Evolutionary conservation across 768 basidiomycete genomes (phyloP).

Genomic region (Xerocomellus amylosporus): DNA sequence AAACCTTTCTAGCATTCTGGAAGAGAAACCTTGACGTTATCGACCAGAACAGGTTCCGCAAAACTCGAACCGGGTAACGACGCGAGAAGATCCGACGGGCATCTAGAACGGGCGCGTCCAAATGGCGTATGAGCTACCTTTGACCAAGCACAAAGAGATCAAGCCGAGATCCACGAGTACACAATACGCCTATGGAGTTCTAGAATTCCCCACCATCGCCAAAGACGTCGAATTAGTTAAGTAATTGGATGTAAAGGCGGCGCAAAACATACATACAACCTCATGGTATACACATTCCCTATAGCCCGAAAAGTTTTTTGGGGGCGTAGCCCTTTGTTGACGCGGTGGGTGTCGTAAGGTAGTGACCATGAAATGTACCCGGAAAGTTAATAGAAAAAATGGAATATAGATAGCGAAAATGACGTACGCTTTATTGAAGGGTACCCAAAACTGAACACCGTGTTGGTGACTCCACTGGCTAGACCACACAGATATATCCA

Average conservation of each 20-base stretch:
- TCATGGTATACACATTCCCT: not conserved
- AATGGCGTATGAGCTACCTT: not conserved
- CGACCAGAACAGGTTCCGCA: not conserved
- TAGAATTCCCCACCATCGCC: not conserved
- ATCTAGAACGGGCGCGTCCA: not conserved
- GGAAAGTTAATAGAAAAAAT: not conserved
- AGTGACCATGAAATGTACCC: too few species aligned
- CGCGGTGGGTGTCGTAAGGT: too few species aligned
- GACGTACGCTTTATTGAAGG: not conserved
- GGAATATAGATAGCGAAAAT: not conserved
- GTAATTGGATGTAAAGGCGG: not conserved
- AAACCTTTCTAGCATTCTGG: not conserved
- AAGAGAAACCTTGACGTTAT: not conserved
- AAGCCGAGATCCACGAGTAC: not conserved
- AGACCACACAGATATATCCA: not conserved
- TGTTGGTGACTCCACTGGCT: not conserved
- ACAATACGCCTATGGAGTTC: not conserved
- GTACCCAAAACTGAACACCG: too few species aligned
- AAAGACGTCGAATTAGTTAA: not conserved
- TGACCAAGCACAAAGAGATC: not conserved
- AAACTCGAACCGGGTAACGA: not conserved
- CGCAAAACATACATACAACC: not conserved
- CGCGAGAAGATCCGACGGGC: too few species aligned
- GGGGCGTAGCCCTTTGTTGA: too few species aligned
- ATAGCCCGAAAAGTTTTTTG: not conserved